Evolutionary conservation across 352 stramenopile species (phyloP), one percentile per base, ranked within the genome.

Genomic region (Pythium graminicola): DNA sequence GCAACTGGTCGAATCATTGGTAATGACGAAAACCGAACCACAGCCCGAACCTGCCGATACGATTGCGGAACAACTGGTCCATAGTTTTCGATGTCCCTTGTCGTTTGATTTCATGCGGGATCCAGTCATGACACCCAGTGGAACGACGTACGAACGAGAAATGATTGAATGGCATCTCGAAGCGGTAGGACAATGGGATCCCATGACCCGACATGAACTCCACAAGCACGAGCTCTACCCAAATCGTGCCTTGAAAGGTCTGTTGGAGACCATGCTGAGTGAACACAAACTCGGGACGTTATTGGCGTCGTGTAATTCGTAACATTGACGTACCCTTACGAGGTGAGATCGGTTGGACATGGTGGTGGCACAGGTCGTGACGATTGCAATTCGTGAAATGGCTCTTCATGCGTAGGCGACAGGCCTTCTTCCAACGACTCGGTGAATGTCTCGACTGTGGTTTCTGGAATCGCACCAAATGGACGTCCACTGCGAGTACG

Each of bases 111-210:
- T 84, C 16, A 85, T 87, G 76, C 60, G 79, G 35, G 73, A 87
- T 45, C 76, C 76, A 3, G 76, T 87, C 5, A 84, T 77, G 22
- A 85, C 73, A 6, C 73, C 76, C 3, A 77, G 77, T 19, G 76
- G 76, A 24, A 74, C 83, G 60, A 84, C 73, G 22, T 87, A 85
- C 54, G 76, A 87, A 26, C 76, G 76, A 24, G 67, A 66, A 3
- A 84, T 85, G 76, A 87, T 87, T 41, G 73, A 87, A 53, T 62
- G 70, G 28, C 73, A 85, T 42, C 54, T 87, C 17, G 68, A 73
- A 27, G 55, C 80, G 2, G 84, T 83, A 50, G 74, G 76, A 43
- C 65, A 70, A 33, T 87, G 84, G 33, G 76, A 87, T 51, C 76
- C 76, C 14, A 65, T 85, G 44, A 87, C 73, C 1, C 62, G 72